These are phyloP conservation scores for Solanum etuberosum DNA, from an alignment of 257 asterid genomes.

Conservation along the genomic window DNA sequence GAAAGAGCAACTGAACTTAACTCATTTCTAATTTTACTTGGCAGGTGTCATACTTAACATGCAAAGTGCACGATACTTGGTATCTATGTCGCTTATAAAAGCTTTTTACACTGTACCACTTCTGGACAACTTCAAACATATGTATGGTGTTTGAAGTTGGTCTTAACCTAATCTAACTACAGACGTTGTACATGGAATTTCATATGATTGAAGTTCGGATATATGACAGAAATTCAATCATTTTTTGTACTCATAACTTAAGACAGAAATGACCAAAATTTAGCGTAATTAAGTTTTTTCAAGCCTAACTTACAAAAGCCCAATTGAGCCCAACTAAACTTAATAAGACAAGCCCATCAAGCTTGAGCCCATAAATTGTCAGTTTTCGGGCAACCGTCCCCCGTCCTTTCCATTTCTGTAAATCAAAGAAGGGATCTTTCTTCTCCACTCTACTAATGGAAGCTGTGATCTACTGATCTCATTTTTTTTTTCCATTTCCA, in stretches of 20 bases:
- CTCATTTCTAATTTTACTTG: not conserved
- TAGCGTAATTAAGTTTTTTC: not conserved
- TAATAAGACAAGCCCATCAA: not conserved
- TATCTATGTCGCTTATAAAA: not conserved
- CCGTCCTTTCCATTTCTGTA: not conserved
- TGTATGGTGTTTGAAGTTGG: not conserved
- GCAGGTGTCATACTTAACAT: not conserved
- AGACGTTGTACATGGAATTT: not conserved
- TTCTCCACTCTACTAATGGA: not conserved
- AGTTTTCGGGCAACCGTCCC: not conserved
- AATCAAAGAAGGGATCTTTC: not conserved
- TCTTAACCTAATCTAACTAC: not conserved
- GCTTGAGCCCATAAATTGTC: not conserved
- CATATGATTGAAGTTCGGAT: not conserved
- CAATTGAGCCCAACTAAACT: not conserved
- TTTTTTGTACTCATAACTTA: not conserved
- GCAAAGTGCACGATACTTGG: not conserved
- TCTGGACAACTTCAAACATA: not conserved
- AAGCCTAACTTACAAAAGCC: not conserved
- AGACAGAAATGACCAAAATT: not conserved
- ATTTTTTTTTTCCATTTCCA: not conserved
- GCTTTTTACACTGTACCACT: not conserved
- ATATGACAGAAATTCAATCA: not conserved
- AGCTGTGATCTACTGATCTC: not conserved
- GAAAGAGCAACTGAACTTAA: not conserved